Evolutionary conservation across 768 basidiomycete species (phyloP).

Genomic region (Atractiella rhizophila): DNA sequence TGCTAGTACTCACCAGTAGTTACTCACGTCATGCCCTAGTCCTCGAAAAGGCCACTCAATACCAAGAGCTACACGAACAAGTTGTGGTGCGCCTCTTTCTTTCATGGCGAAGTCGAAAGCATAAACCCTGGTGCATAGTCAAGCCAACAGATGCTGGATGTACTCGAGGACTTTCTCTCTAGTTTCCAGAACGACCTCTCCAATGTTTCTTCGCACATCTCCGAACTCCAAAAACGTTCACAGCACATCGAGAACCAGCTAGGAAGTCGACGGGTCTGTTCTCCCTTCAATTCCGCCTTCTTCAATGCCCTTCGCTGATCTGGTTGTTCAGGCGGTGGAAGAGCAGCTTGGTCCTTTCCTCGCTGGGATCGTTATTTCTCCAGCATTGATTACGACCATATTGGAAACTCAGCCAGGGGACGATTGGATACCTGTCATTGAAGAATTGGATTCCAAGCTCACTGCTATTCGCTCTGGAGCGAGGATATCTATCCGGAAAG

Average conservation of each 20-base stretch:
- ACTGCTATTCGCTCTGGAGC: constrained; percentile 42
- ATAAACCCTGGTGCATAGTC: too few relatives aligned
- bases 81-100: too few relatives aligned
- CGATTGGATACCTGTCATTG: constrained; percentile 58
- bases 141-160: constrained; percentile 58
- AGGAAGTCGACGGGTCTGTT: constrained; percentile 51
- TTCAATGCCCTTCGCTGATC: not conserved
- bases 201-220: constrained; percentile 84
- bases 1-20: too few relatives aligned
- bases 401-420: constrained; percentile 67
- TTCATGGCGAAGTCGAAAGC: too few relatives aligned
- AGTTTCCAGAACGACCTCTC: constrained; percentile 88
- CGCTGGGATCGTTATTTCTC: constrained; percentile 56
- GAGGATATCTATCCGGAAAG: constrained; percentile 63
- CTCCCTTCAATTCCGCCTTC: not conserved
- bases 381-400: constrained; percentile 44
- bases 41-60: too few relatives aligned
- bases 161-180: constrained; percentile 68
- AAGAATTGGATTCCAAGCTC: constrained; percentile 54
- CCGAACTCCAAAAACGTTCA: constrained; percentile 69
- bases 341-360: constrained; percentile 59
- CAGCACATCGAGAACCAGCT: constrained; percentile 70
- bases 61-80: too few relatives aligned
- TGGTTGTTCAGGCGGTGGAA: constrained; percentile 47
- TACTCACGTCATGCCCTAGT: too few relatives aligned